Evolutionary conservation across 176 grass and related monocot genomes (phyloP).

Genomic region (Themeda triandra): DNA sequence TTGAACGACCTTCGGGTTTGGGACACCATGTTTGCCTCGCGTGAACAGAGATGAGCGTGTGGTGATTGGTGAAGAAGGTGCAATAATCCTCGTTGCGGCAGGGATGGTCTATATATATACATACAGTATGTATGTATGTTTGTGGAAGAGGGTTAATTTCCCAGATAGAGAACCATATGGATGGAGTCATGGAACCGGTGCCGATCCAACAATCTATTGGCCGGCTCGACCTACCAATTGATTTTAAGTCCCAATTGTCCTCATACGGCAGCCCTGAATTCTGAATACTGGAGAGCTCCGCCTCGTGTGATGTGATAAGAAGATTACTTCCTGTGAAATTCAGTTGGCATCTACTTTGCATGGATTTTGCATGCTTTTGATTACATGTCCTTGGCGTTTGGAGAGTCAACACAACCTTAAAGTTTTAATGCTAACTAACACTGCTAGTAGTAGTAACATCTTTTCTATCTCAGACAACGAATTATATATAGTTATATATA

Average conservation of each 20-base stretch:
- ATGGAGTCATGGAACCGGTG: too few species aligned
- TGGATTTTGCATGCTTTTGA: not conserved
- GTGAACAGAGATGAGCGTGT: not conserved
- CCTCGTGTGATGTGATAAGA: not conserved
- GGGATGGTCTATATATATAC: not conserved
- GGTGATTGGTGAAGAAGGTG: not conserved
- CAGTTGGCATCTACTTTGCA: not conserved
- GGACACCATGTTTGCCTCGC: constrained; percentile 8
- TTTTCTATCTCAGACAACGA: not conserved
- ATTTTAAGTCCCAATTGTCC: too few species aligned
- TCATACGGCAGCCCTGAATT: not conserved
- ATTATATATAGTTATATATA: not conserved
- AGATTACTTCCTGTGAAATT: not conserved
- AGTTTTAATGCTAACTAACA: not conserved
- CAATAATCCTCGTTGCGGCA: not conserved
- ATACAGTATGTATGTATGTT: too few species aligned
- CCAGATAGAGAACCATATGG: too few species aligned
- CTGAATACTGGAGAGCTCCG: not conserved
- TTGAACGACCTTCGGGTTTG: constrained; percentile 39
- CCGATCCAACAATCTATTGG: too few species aligned
- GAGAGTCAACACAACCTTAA: not conserved
- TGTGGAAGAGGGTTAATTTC: too few species aligned
- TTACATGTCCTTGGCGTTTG: not conserved
- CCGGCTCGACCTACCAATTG: too few species aligned
- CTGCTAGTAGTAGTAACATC: too few species aligned